phyloP scores from a whole-genome alignment of 208 protist genomes.

The Leishmania mexicana region DNA sequence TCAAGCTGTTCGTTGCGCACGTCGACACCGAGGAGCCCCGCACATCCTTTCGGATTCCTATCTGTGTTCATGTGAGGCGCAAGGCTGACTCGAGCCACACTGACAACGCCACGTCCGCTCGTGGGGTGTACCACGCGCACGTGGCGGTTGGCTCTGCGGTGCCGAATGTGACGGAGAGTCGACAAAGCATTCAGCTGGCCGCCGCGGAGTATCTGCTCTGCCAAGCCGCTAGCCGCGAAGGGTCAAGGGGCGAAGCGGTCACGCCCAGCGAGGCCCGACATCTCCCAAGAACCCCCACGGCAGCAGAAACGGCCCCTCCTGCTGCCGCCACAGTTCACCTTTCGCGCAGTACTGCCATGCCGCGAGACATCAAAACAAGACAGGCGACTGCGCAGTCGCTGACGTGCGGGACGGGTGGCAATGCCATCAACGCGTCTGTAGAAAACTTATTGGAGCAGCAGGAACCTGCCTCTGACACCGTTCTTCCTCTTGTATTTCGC shows the following conservation, averaged over 20 bases:
- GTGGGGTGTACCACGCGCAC: slow-evolving; percentile 19
- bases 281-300: neutral
- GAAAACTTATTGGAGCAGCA: slow-evolving; percentile 16
- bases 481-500: slow-evolving; percentile 8
- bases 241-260: slow-evolving; percentile 1
- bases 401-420: neutral
- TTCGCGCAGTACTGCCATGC: slow-evolving; percentile 6
- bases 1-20: slow-evolving; percentile 38
- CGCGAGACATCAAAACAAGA: slow-evolving; percentile 11
- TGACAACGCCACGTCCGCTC: neutral
- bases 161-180: slow-evolving; percentile 35
- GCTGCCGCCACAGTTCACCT: slow-evolving; percentile 10
- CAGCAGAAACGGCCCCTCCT: neutral
- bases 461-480: slow-evolving; percentile 11
- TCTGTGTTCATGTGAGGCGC: slow-evolving; percentile 20
- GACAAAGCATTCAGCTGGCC: slow-evolving; percentile 29
- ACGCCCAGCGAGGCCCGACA: neutral
- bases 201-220: slow-evolving; percentile 23
- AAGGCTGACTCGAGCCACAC: neutral
- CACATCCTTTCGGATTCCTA: slow-evolving; percentile 29
- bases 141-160: slow-evolving; percentile 28
- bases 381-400: slow-evolving; percentile 8
- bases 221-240: neutral
- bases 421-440: slow-evolving; percentile 12
- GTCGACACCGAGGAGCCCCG: slow-evolving; percentile 34